Evolutionary conservation across 1,284 basidiomycete genomes (phyloP).

Genomic region (Chalciporus piperatoides): DNA sequence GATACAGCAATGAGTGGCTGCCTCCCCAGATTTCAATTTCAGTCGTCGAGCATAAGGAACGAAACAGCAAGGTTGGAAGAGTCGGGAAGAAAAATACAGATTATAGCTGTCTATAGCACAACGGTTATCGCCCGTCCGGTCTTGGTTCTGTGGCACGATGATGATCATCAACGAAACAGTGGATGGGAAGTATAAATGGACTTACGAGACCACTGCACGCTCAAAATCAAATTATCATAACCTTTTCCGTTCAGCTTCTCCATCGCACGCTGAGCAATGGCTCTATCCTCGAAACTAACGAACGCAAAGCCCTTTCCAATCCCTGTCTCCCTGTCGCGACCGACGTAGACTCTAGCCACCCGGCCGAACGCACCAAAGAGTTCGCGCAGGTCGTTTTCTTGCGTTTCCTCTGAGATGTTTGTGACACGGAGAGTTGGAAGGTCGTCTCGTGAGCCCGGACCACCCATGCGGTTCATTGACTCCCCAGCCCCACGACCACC

Average conservation of each 20-base stretch:
- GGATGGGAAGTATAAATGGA: conserved; percentile 16
- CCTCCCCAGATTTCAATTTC: neutral
- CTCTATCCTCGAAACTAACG: conserved; percentile 87
- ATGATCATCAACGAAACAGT: conserved; percentile 1
- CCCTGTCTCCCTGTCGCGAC: conserved; percentile 93
- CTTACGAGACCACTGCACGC: conserved; percentile 85
- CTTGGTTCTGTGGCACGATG: conserved; percentile 35
- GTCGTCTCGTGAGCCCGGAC: conserved; percentile 68
- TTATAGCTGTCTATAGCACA: neutral
- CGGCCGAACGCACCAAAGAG: conserved; percentile 85
- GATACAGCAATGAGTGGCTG: neutral
- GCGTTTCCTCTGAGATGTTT: conserved; percentile 93
- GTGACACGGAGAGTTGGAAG: conserved; percentile 96
- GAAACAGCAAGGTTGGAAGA: neutral
- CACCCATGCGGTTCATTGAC: conserved; percentile 65
- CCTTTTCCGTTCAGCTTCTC: conserved; percentile 92
- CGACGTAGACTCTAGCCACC: conserved; percentile 89
- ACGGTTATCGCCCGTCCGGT: conserved; percentile 37
- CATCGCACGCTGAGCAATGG: conserved; percentile 83
- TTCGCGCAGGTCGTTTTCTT: conserved; percentile 92
- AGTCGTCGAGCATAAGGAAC: neutral
- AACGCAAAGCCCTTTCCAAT: conserved; percentile 96
- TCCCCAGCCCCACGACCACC: conserved; percentile 74
- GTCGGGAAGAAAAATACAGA: neutral
- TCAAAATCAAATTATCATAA: conserved; percentile 86